Conservation (phyloP, 805 yeast genomes). For the Ogataea angusta region DNA sequence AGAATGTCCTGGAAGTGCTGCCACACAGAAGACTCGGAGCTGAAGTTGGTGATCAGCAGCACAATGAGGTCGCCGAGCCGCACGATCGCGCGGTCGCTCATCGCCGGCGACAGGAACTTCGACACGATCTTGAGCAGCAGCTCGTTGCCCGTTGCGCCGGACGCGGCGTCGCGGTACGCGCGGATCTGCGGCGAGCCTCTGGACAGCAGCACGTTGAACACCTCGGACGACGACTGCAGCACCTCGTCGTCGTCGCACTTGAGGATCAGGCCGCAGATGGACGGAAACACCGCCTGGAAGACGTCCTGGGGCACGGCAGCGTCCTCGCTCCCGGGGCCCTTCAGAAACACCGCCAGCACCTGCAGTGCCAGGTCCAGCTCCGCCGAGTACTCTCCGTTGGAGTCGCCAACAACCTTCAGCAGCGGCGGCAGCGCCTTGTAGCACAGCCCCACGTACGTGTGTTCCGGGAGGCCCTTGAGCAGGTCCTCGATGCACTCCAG, state of each 20-base stretch:
- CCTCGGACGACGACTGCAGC: slow-evolving; percentile 73
- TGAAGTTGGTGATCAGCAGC: slow-evolving; percentile 30
- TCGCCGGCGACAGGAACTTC: slow-evolving; percentile 64
- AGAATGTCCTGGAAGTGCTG: slow-evolving; percentile 55
- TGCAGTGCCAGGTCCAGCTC: slow-evolving; percentile 58
- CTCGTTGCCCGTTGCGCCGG: slow-evolving; percentile 46
- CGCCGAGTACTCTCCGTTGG: slow-evolving; percentile 52
- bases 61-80: slow-evolving; percentile 58
- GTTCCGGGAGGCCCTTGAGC: slow-evolving; percentile 43
- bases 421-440: slow-evolving; percentile 52
- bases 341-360: slow-evolving; percentile 48
- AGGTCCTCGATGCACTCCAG: slow-evolving; percentile 65
- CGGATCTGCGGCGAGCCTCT: slow-evolving; percentile 36
- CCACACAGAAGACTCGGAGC: slow-evolving; percentile 35
- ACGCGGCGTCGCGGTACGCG: slow-evolving; percentile 31
- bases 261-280: slow-evolving; percentile 38
- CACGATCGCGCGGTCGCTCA: slow-evolving; percentile 79
- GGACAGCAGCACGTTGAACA: slow-evolving; percentile 57
- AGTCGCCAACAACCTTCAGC: slow-evolving; percentile 37
- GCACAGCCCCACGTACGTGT: slow-evolving; percentile 46
- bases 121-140: slow-evolving; percentile 62
- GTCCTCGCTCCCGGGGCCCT: slow-evolving; percentile 38
- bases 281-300: slow-evolving; percentile 43
- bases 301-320: slow-evolving; percentile 27
- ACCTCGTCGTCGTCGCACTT: slow-evolving; percentile 69